Conservation (phyloP, 805 yeast genomes). For the Pichia phayaonensis region DNA sequence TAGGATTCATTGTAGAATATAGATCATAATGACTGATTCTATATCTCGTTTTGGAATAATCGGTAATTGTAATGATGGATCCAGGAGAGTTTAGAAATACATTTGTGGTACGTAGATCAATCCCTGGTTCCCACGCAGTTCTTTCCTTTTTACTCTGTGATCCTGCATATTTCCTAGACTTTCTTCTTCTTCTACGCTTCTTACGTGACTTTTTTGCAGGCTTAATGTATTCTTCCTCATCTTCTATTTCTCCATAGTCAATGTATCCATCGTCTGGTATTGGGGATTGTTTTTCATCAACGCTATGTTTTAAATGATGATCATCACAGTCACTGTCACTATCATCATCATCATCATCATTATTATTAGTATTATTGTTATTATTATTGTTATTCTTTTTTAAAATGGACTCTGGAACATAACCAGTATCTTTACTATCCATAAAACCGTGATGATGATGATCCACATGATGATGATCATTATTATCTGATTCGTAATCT, state of each 20-base stretch:
- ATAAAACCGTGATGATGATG: neutral
- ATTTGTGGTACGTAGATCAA: conserved; percentile 42
- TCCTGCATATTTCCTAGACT: conserved; percentile 28
- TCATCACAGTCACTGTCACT: neutral
- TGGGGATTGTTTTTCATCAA: neutral
- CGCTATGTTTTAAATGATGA: neutral
- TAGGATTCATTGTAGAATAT: conserved; percentile 20
- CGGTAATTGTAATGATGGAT: conserved; percentile 46
- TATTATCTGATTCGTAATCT: neutral
- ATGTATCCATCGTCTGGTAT: neutral
- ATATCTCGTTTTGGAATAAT: conserved; percentile 38
- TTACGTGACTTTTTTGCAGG: neutral
- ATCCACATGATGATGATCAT: neutral
- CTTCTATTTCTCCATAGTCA: neutral
- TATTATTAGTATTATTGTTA: neutral
- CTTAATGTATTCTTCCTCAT: neutral
- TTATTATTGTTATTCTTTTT: neutral
- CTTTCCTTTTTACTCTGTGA: conserved; percentile 33
- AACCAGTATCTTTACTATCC: neutral
- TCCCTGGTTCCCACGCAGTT: conserved; percentile 56
- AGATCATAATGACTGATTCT: conserved; percentile 38
- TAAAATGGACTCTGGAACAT: conserved; percentile 5
- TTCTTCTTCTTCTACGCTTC: conserved; percentile 5
- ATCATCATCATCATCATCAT: neutral
- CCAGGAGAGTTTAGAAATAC: conserved; percentile 46